Percentiles rank a stretch among this genome's conserved stretches.
Conservation (phyloP, 2,329 filamentous ascomycete species). For the Colletotrichum eleusines region DNA sequence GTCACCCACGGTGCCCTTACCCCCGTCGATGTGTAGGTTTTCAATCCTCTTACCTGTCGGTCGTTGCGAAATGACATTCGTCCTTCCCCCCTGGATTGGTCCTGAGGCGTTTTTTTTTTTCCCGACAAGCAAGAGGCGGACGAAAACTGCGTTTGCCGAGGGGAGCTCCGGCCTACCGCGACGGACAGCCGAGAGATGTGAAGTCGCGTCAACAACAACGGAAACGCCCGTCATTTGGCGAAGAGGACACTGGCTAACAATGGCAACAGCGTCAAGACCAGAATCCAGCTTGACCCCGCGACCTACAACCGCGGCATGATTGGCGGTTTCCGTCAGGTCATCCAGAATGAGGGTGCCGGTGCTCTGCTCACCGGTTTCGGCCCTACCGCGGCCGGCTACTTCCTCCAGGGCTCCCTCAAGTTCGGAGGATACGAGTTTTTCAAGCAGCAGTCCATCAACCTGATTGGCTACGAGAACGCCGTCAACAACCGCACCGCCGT, state of each 20-base stretch:
- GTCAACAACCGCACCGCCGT: constrained; percentile 83
- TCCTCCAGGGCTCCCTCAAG: constrained; percentile 94
- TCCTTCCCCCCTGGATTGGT: background rate
- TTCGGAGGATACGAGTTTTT: constrained; percentile 96
- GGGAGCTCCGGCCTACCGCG: constrained; percentile 3
- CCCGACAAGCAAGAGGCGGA: constrained; percentile 14
- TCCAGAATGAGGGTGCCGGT: constrained; percentile 85
- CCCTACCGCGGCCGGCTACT: constrained; percentile 90
- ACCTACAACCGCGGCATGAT: constrained; percentile 92
- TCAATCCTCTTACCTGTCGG: background rate
- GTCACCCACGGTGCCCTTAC: constrained; percentile 97
- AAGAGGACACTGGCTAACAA: constrained; percentile 24
- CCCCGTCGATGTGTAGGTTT: constrained; percentile 98
- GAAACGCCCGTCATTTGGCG: background rate
- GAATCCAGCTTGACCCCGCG: constrained; percentile 90
- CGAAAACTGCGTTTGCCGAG: constrained; percentile 8
- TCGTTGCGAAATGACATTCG: background rate
- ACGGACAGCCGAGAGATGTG: background rate
- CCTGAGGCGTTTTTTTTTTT: constrained; percentile 1
- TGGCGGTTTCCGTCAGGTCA: constrained; percentile 87
- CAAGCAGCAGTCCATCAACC: constrained; percentile 90
- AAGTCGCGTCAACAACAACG: too few species aligned
- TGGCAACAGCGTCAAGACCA: constrained; percentile 84
- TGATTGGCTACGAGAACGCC: constrained; percentile 81
- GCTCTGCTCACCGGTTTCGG: constrained; percentile 88